Evolutionary conservation across 2,329 filamentous ascomycete species (phyloP).

Genomic region (Clonostachys byssicola): DNA sequence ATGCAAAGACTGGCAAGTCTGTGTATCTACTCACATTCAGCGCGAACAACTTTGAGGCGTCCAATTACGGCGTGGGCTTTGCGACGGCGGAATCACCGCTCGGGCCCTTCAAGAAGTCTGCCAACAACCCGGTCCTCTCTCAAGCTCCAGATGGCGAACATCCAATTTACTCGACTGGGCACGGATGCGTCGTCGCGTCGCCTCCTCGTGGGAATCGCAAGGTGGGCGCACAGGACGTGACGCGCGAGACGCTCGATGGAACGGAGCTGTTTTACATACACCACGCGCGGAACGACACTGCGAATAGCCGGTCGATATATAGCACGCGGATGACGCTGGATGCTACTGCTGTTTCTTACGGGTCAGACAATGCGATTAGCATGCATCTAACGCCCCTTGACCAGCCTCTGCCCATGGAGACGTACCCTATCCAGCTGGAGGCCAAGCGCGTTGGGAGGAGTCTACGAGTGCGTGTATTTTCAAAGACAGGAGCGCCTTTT

Average conservation of each 20-base stretch:
- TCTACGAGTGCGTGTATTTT: constrained; percentile 10
- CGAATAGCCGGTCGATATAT: constrained; percentile 17
- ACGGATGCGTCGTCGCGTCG: constrained; percentile 25
- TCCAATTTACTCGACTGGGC: constrained; percentile 25
- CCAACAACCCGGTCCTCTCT: constrained; percentile 20
- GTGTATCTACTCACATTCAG: constrained; percentile 23
- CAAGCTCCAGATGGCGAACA: constrained; percentile 16
- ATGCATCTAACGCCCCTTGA: constrained; percentile 21
- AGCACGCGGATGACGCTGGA: constrained; percentile 22
- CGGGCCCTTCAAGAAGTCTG: constrained; percentile 24
- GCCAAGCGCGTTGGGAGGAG: background rate
- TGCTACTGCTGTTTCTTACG: constrained; percentile 11
- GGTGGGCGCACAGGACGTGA: constrained; percentile 23
- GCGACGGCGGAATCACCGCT: constrained; percentile 21
- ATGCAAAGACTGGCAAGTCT: constrained; percentile 9
- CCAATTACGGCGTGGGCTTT: constrained; percentile 28
- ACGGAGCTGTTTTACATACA: constrained; percentile 27
- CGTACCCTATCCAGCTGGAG: constrained; percentile 18
- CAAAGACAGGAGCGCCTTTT: constrained; percentile 12
- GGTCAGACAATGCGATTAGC: constrained; percentile 17
- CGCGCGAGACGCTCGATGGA: constrained; percentile 14
- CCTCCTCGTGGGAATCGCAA: constrained; percentile 10
- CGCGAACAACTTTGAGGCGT: constrained; percentile 26
- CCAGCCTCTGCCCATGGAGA: constrained; percentile 19
- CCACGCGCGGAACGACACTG: constrained; percentile 22